phyloP scores from a whole-genome alignment of 495 filamentous ascomycete genomes.

The Neurospora sp. region DNA sequence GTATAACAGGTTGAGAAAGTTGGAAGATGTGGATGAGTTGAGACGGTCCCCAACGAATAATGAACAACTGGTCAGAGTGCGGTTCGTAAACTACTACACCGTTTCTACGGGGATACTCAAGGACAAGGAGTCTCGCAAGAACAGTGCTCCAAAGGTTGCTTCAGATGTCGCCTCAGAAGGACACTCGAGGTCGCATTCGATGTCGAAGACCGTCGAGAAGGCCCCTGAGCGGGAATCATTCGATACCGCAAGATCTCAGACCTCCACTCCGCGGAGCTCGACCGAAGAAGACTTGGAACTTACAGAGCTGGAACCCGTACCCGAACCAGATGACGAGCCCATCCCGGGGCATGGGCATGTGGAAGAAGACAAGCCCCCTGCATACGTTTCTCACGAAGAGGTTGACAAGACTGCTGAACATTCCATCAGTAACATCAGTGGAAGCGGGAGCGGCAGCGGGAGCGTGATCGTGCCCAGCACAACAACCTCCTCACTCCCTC shows the following conservation, averaged over 20 bases:
- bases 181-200: too few species aligned
- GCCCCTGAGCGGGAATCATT: constrained; percentile 6
- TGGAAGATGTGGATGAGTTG: constrained; percentile 58
- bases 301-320: background rate
- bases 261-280: constrained; percentile 4
- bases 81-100: constrained; percentile 90
- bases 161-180: background rate
- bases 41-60: background rate
- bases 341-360: background rate
- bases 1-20: constrained; percentile 51
- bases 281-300: background rate
- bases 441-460: background rate
- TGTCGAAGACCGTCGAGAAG: background rate
- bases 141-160: background rate
- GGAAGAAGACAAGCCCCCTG: background rate
- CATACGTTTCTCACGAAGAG: background rate
- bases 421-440: background rate
- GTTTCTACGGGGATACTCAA: constrained; percentile 61
- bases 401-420: background rate
- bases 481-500: background rate
- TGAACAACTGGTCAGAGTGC: constrained; percentile 32
- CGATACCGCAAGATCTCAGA: constrained; percentile 18
- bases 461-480: background rate
- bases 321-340: background rate
- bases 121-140: constrained; percentile 13